Base-by-base conservation (phyloP, 2,329 filamentous ascomycete species). In the Pseudogymnoascus sp. region DNA sequence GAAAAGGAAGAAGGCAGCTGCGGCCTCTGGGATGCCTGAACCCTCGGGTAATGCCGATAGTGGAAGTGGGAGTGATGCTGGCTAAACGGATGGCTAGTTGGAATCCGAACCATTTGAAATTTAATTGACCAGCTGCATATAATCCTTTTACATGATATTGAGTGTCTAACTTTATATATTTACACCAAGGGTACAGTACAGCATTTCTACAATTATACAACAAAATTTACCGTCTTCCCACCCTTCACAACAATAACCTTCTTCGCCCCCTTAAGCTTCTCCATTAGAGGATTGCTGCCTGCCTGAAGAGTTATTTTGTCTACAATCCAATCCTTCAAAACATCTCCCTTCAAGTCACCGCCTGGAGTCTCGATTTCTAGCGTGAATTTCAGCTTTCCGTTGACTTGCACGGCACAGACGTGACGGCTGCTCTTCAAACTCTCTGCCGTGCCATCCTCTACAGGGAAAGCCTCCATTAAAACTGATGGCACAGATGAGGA, bases 211-310 rank as follows among this genome's bases (percentile, higher is more conserved):
- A 36, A 28, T 61, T 40, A 61, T 61, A 86, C 67, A 62, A 95
- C 86, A 79, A 93, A 88, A 76, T 93, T 96, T 28, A 93, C 82
- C 60, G 90, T 79, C 73, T 81, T 86, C 11, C 89, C 89, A 1
- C 81, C 82, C 64, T 80, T 80, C 11, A 90, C 86, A 11, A 91
- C 80, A 69, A 93, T 83, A 1, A 87, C 81, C 66, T 85, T 84
- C 71, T 83, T 84, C n/a, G 85, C 82, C 67, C 78, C 78, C 28
- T 76, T 75, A 11, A 84, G 73, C 64, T 82, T 74, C 5, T 74
- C 69, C 57, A 66, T 67, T 1, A 69, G 76, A 33, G 50, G 50
- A 74, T 76, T 82, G 63, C 79, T 76, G 62, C 78, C 74, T 42
- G 28, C 62, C 74, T 77, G 65, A 89, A 76, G 76, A 82, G 86